A percentile compares a stretch with the other conserved stretches of the same genome.
phyloP scores from a whole-genome alignment of 2,329 filamentous ascomycete species.

The Cadophora malorum region DNA sequence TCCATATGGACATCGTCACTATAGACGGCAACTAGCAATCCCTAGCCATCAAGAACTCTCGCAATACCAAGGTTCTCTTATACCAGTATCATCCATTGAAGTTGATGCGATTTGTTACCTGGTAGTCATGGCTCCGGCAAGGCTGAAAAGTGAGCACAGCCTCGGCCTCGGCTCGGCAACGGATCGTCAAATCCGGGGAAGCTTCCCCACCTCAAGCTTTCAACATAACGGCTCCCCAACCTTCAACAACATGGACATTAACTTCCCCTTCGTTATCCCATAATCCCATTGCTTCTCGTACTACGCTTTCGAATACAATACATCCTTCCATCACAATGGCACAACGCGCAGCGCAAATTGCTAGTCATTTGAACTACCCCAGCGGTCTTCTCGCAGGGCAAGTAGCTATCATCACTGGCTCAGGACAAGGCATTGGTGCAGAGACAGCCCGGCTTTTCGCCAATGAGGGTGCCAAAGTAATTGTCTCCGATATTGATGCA shows the following conservation, averaged over 20 bases:
- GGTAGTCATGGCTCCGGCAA: not conserved
- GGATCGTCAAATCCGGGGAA: slow-evolving; percentile 15
- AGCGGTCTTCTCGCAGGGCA: slow-evolving; percentile 80
- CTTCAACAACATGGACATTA: not conserved
- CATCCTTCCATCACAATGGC: slow-evolving; percentile 37
- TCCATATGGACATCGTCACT: not conserved
- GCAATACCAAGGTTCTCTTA: not conserved
- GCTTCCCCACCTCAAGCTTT: slow-evolving; percentile 13
- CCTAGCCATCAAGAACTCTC: not conserved
- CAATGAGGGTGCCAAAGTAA: slow-evolving; percentile 85
- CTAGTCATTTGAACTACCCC: slow-evolving; percentile 82
- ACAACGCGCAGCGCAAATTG: slow-evolving; percentile 71
- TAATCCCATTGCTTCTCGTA: not conserved
- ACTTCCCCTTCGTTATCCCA: too few relatives aligned
- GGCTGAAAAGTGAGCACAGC: slow-evolving; percentile 1
- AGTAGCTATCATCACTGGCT: slow-evolving; percentile 86
- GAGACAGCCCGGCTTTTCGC: slow-evolving; percentile 83
- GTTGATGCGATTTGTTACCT: not conserved
- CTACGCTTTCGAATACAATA: not conserved
- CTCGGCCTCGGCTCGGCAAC: slow-evolving; percentile 17
- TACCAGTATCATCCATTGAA: not conserved
- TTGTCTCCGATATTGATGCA: slow-evolving; percentile 83
- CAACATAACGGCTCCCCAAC: not conserved
- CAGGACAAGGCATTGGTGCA: slow-evolving; percentile 86
- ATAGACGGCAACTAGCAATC: not conserved